Base-by-base conservation (phyloP, 495 filamentous ascomycete species). In the Penicillium lagena region DNA sequence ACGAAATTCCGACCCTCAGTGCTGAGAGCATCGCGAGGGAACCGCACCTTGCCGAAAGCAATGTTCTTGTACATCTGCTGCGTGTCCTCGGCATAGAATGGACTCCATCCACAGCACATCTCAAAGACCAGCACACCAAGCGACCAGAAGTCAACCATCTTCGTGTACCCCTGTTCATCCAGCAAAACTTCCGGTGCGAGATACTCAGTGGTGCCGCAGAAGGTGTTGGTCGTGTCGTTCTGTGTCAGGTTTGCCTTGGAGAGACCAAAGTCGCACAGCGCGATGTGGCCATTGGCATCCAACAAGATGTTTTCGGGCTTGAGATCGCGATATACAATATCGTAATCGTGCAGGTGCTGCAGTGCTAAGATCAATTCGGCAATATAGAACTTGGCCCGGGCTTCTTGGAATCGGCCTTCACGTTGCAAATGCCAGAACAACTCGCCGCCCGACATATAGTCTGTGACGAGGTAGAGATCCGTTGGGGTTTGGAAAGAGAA, bases 51-150 rank as follows among this genome's bases (percentile, higher is more conserved):
- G 55, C 93, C 93, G 60, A 97, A 97, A 0, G 91, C 94, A 47
- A 98, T 98, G 70, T 98, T 98, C 72, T 97, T 98, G 68, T 98
- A 98, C 93, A 98, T 98, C 62, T 98, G 93, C 64, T 98, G 93
- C 2, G 91, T 97, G 54, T 98, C 94, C 50, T 98, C 93, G 45
- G 93, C 94, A 58, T 97, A 98, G 69, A 98, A 98, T 0, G 93
- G 93, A 55, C 89, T 95, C 93, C 93, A 98, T 2, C 93, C 93
- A 58, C 93, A 98, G 66, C 91, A 96, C 93, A 98, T 98, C 66
- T 98, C 93, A 62, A 98, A 98, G 9, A 98, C 93, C 15, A 98
- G 78, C 11, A 98, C 93, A 37, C 93, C 93, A 34, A 98, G 76
- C 7, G 93, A 97, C 93, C 94, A 98, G 66, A 98, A 98, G 64